Evolutionary conservation across 1,284 basidiomycete genomes (phyloP).

Genomic region (Leccinum solheimii): DNA sequence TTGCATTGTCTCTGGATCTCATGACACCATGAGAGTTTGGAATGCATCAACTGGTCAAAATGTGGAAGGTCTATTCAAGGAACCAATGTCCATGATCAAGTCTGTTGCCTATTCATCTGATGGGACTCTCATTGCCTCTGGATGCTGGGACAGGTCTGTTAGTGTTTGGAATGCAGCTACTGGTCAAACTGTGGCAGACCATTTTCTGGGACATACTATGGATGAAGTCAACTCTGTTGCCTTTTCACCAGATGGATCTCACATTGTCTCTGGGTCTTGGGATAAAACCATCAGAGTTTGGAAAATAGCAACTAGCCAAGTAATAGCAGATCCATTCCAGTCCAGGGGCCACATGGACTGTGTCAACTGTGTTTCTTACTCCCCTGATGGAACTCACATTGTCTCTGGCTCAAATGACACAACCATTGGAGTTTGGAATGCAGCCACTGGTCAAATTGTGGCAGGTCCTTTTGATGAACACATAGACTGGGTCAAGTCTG

Average conservation of each 20-base stretch:
- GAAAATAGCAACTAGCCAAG: not conserved
- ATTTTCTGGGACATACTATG: not conserved
- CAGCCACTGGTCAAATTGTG: not conserved
- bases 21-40: not conserved
- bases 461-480: not conserved
- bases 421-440: not conserved
- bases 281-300: not conserved
- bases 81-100: not conserved
- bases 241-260: not conserved
- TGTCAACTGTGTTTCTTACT: not conserved
- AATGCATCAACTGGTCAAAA: not conserved
- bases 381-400: not conserved
- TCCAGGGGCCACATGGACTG: not conserved
- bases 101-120: not conserved
- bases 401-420: not conserved
- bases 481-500: not conserved
- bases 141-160: not conserved
- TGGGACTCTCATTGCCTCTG: not conserved
- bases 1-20: not conserved
- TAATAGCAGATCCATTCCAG: not conserved
- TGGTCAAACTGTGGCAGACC: not conserved
- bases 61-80: not conserved
- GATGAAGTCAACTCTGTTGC: not conserved
- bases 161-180: not conserved
- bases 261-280: not conserved